Base-by-base conservation (phyloP, 441 rosid genomes). In the Euphorbia celastroides region DNA sequence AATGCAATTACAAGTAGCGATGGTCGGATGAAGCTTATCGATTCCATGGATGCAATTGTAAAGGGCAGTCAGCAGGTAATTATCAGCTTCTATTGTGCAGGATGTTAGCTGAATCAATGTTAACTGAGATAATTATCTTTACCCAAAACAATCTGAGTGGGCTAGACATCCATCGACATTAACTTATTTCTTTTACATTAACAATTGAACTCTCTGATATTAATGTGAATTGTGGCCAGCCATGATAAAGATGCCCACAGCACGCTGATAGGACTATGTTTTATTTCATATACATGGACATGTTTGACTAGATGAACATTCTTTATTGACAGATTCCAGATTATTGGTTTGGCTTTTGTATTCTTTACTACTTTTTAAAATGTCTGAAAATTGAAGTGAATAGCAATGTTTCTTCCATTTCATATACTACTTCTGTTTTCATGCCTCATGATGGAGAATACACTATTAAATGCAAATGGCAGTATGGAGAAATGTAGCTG, bases 31-130 rank as follows among this genome's bases (percentile, higher is more conserved):
- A 93, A 88, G 77, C 81, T 87, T 66, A 80, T 83, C 61, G 80
- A 81, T 76, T 90, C 97, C 71, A 83, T 90, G 94, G 94, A 93
- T 75, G 96, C 83, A 71, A 86, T 90, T 75, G 78, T 82, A 70
- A 87, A 84, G 72, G 88, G 91, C 64, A 88, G 86, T 77, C 88
- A 90, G 68, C 98, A 84, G 90, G 90, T 90, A 68, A 38, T 60
- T 70, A 3, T 54, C 36, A 44, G 25, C 30, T 52, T 71, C 32
- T 73, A 52, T 23, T 9, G 20, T 30, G 16, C 17, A 60, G 17
- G 44, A 64, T 23, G 23, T 19, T 5, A 60, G 55, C 46, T 55
- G 19, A n/a, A 7, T 50, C 0, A n/a, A n/a, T n/a, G n/a, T n/a
- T n/a, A n/a, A n/a, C 20, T 19, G 8, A 42, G 16, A 27, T 16